These are phyloP conservation scores for Alternaria sp. DNA, from an alignment of 2,329 filamentous ascomycete species.

Conservation along the genomic window DNA sequence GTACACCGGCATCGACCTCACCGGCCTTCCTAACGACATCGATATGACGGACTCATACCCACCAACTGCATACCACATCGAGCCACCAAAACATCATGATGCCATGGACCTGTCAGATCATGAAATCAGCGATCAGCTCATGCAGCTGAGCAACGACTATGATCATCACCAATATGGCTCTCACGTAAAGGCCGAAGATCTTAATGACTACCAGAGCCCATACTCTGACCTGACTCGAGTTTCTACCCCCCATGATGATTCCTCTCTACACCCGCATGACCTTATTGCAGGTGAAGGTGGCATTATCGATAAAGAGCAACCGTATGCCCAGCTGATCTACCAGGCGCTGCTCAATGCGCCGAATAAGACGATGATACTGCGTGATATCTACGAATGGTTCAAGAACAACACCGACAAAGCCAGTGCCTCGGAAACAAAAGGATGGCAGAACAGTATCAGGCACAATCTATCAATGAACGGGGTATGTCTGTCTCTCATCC, in stretches of 20 bases:
- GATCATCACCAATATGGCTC: slow-evolving; percentile 27
- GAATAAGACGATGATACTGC: slow-evolving; percentile 75
- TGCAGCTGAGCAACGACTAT: slow-evolving; percentile 37
- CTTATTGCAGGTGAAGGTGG: slow-evolving; percentile 23
- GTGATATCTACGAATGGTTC: slow-evolving; percentile 93
- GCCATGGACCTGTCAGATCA: slow-evolving; percentile 29
- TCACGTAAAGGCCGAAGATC: slow-evolving; percentile 28
- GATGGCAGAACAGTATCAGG: slow-evolving; percentile 95
- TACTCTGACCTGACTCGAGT: slow-evolving; percentile 34
- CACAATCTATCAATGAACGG: slow-evolving; percentile 97
- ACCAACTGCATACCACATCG: slow-evolving; percentile 42
- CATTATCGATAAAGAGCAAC: slow-evolving; percentile 60
- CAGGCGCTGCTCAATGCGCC: slow-evolving; percentile 74
- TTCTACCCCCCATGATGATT: slow-evolving; percentile 33
- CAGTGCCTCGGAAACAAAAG: slow-evolving; percentile 63
- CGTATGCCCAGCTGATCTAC: slow-evolving; percentile 85
- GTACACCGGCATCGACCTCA: slow-evolving; percentile 27
- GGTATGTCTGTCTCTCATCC: slow-evolving; percentile 61
- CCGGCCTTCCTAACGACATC: slow-evolving; percentile 21
- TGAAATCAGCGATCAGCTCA: slow-evolving; percentile 30
- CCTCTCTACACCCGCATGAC: slow-evolving; percentile 15
- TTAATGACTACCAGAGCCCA: slow-evolving; percentile 27
- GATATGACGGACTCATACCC: slow-evolving; percentile 36
- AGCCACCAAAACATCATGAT: slow-evolving; percentile 36
- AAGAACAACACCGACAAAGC: slow-evolving; percentile 80